Evolutionary conservation across 78 protist species (phyloP).

Genomic region (Acrasis kona): DNA sequence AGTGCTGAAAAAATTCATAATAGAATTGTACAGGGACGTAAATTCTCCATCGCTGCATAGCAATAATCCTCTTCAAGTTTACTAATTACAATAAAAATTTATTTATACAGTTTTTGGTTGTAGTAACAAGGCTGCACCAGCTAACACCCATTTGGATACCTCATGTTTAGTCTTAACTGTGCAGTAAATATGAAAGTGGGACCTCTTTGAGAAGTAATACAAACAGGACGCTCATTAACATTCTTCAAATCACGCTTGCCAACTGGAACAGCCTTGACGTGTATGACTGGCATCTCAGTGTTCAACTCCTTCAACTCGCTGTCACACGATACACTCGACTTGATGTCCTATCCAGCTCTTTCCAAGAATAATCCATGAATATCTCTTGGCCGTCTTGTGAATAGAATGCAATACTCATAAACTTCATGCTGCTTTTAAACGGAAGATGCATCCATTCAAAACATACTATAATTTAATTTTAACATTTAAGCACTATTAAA

Average conservation of each 20-base stretch:
- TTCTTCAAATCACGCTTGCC: slow-evolving; percentile 40
- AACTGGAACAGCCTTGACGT: slow-evolving; percentile 21
- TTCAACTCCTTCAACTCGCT: slow-evolving; percentile 40
- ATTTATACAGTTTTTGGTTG: no score
- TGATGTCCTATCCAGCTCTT: slow-evolving; percentile 30
- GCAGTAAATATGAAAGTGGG: slow-evolving; percentile 45
- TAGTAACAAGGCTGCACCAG: slow-evolving; percentile 60
- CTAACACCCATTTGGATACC: slow-evolving; percentile 59
- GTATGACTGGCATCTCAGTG: slow-evolving; percentile 55
- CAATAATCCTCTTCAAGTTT: no score
- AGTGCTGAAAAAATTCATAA: no score
- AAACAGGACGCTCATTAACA: slow-evolving; percentile 63
- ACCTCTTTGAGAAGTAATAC: slow-evolving; percentile 44
- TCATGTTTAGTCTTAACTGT: slow-evolving; percentile 36
- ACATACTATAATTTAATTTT: no score
- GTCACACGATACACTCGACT: slow-evolving; percentile 27
- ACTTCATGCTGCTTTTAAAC: no score
- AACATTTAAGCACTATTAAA: no score
- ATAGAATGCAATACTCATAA: no score
- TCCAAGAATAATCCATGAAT: slow-evolving; percentile 28
- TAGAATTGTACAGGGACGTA: no score
- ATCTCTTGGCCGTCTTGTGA: no score
- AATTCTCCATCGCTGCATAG: no score
- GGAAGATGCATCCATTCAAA: no score
- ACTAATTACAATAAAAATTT: no score